Conservation (phyloP, 139 green algal species). For the Tetraselmis striata region DNA sequence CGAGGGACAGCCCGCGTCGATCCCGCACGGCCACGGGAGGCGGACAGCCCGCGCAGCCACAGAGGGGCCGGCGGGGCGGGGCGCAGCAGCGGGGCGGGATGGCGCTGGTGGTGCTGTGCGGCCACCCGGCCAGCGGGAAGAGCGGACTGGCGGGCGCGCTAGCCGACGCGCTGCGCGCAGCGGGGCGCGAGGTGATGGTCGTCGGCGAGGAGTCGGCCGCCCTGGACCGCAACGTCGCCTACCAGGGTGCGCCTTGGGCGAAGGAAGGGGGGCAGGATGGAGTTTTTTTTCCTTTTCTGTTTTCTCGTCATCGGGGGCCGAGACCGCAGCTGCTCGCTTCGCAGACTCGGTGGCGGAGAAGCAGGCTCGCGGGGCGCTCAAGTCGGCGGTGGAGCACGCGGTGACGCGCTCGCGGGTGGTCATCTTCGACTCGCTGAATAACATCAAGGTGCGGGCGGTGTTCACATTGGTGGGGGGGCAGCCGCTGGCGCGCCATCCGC, state of each 20-base stretch:
- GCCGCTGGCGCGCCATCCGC: too few relatives aligned
- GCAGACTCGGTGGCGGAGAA: constrained; percentile 73
- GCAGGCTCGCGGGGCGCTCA: constrained; percentile 59
- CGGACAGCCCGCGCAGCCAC: too few relatives aligned
- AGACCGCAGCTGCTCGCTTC: too few relatives aligned
- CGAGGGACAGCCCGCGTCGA: too few relatives aligned
- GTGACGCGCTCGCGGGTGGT: constrained; percentile 47
- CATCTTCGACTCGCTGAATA: constrained; percentile 89
- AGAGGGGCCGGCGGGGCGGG: too few relatives aligned
- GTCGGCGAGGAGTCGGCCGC: background rate
- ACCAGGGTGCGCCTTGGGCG: background rate
- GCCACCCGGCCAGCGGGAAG: background rate
- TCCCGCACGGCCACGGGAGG: too few relatives aligned
- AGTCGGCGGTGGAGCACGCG: constrained; percentile 61
- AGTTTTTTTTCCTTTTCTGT: too few relatives aligned
- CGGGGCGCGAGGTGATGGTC: background rate
- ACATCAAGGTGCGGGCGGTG: constrained; percentile 80
- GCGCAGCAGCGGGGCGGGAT: too few relatives aligned
- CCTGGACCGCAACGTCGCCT: background rate
- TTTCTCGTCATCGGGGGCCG: too few relatives aligned
- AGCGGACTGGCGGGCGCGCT: background rate
- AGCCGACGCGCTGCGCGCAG: background rate
- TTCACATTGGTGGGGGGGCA: too few relatives aligned
- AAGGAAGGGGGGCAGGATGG: too few relatives aligned
- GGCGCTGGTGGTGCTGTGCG: background rate